Base-by-base conservation (phyloP, 371 early-diverging fungal genomes). In the Polyrhizophydium stewartii region DNA sequence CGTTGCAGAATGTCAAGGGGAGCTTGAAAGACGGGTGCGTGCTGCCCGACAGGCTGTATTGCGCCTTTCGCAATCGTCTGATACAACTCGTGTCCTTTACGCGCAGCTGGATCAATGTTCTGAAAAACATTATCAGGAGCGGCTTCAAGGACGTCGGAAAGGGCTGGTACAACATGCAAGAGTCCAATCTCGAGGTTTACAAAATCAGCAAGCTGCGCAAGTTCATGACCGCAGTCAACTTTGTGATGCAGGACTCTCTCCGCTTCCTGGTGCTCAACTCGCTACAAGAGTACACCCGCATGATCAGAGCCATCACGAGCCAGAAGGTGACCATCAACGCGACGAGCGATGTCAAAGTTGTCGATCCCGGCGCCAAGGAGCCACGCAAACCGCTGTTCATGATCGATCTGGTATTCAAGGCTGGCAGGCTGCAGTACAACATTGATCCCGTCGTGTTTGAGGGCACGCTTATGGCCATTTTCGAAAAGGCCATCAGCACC, bases 161-260 rank as follows among this genome's bases (percentile, higher is more conserved):
- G 58, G 84, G 84, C 22, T 84, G 84, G 84, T 84, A 79, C 68
- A 84, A 83, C 62, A 75, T 79, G 62, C 68, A 72, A 35, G 83
- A 82, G 57, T 70, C 75, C 58, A 81, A 76, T 31, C 60, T 75
- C 28, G 84, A 84, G 55, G 82, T 84, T 19, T 83, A 84, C 66
- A 65, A 70, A 45, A 77, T 80, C 47, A 74, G 77, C 22, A 81
- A 81, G 58, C 72, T 84, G 28, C 63, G 60, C 31, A 73, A 72
- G 61, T 79, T 84, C 55, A 78, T 84, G 83, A 76, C 75, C 0
- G 56, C 77, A 5, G 68, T 81, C 37, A 76, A 74, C 33, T 82
- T 83, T 49, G 65, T 76, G 40, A 83, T 84, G 83, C 77, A 84
- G 61, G 85, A 84, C 56, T 73, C 83, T 12, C 57, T 82, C 0